Evolutionary conservation across 2,329 filamentous ascomycete genomes (phyloP), one percentile per base, ranked within the genome.

Genomic region (Epichloe typhina): DNA sequence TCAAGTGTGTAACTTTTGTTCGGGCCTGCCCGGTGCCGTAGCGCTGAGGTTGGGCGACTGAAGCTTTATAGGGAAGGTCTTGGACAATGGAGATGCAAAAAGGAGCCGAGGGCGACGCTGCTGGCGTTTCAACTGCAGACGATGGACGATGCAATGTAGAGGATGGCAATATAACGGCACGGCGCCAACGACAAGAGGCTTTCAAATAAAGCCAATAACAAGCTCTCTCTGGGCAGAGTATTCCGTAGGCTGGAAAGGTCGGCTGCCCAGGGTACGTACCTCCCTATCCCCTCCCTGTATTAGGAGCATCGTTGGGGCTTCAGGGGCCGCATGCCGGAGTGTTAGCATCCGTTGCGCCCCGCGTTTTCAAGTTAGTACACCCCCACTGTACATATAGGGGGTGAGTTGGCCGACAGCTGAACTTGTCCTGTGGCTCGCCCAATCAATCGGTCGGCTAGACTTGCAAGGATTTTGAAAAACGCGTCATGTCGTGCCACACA

Each of bases 121-220:
- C 31, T 23, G 19, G 4, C 26, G 7, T 31, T 9, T 31, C 7
- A 31, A 31, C 8, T 46, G 42, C 42, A 7, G 26, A 31, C 19
- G 50, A 59, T 9, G 23, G 35, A 39, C 23, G 40, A 50, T 40
- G 51, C 38, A 44, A 47, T 43, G 47, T 19, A 46, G 26, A 19
- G 38, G 43, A n/a, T 31, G 31, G 23, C 39, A 47, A 35, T 39
- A 17, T 33, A n/a, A 41, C 13, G 38, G 21, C 33, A 35, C 21
- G 39, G 50, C 45, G 42, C 41, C 46, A 21, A 49, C 41, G 50
- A 38, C 23, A 31, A 23, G 46, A 36, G 26, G 40, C 35, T 33
- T 31, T 46, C 33, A 19, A 21, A n/a, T 39, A 37, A 36, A 44
- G 8, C 35, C n/a, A 45, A 52, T 35, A 48, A 52, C 23, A 4